Conservation (phyloP, 2,329 filamentous ascomycete genomes). For the Pyricularia sp. region DNA sequence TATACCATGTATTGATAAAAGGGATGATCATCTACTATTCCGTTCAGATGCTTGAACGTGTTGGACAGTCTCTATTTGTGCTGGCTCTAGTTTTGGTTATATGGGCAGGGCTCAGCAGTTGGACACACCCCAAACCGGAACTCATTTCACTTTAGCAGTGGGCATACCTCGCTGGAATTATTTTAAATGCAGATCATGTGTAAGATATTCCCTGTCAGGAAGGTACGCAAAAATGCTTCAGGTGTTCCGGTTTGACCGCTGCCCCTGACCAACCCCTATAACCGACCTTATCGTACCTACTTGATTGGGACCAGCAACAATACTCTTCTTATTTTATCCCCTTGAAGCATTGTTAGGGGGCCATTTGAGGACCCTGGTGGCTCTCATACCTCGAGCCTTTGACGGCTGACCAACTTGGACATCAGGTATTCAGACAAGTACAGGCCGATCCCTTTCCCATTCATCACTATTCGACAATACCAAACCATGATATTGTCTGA, state of each 20-base stretch:
- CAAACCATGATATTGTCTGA: background rate
- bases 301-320: background rate
- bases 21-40: too few relatives aligned
- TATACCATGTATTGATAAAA: background rate
- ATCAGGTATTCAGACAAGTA: background rate
- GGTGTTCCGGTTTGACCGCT: too few relatives aligned
- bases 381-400: background rate
- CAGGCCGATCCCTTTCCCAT: background rate
- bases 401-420: background rate
- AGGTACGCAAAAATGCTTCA: too few relatives aligned
- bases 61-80: too few relatives aligned
- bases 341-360: background rate
- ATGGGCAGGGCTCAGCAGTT: too few relatives aligned
- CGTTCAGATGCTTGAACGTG: too few relatives aligned
- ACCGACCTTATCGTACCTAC: background rate
- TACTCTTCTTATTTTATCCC: background rate
- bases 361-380: background rate
- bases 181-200: too few relatives aligned
- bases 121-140: too few relatives aligned
- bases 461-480: background rate
- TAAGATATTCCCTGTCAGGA: too few relatives aligned
- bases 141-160: too few relatives aligned
- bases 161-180: too few relatives aligned
- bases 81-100: too few relatives aligned
- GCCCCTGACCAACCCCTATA: background rate